Conservation (phyloP, 345 rosid species). For the Alliaria petiolata region DNA sequence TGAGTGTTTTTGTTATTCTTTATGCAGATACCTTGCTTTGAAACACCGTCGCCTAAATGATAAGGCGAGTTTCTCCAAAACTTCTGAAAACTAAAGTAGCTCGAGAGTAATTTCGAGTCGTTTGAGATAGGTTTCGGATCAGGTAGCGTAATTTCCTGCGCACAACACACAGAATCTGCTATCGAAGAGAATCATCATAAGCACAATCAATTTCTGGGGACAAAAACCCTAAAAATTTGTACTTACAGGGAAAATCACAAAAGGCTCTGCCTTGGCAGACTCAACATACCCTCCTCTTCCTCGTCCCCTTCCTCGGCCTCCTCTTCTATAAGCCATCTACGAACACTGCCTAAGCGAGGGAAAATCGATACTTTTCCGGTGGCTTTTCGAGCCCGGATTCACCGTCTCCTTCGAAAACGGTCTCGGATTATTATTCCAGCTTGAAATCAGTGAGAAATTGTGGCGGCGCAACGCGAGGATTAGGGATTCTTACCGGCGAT, state of each 20-base stretch:
- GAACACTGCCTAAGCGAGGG: no score
- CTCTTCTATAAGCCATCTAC: conserved; percentile 41
- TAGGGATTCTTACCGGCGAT: no score
- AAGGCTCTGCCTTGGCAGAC: conserved; percentile 41
- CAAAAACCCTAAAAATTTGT: no score
- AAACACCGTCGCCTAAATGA: conserved; percentile 26
- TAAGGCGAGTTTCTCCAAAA: conserved; percentile 24
- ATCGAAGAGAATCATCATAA: background rate
- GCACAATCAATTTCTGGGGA: background rate
- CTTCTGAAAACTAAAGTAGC: background rate
- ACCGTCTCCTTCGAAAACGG: no score
- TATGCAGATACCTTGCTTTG: conserved; percentile 1
- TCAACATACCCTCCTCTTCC: conserved; percentile 15
- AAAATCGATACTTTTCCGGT: no score
- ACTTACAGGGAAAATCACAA: conserved; percentile 53
- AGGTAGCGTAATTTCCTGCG: conserved; percentile 23
- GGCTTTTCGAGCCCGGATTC: no score
- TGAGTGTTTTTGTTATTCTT: background rate
- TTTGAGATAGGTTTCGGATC: background rate
- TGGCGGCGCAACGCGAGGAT: background rate
- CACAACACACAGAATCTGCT: background rate
- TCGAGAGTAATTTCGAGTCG: background rate
- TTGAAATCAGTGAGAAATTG: background rate
- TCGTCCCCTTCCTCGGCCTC: conserved; percentile 47
- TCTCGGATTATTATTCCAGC: background rate